phyloP scores from a whole-genome alignment of 164 flowering plant species.

The Umbilicus rupestris region DNA sequence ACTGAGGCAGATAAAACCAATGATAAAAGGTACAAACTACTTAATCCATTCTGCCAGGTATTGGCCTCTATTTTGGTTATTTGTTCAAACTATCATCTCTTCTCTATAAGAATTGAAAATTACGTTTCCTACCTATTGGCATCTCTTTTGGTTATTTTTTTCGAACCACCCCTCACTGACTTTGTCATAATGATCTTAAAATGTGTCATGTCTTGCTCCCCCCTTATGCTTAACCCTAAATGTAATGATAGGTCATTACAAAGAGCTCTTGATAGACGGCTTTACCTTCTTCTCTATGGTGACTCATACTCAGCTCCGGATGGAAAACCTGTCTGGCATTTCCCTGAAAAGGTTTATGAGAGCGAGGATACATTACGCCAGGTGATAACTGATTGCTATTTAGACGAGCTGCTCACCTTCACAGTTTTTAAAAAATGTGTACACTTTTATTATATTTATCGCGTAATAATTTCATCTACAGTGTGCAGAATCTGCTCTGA shows the following conservation, averaged over 20 bases:
- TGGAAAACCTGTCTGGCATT: constrained; percentile 83
- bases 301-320: constrained; percentile 38
- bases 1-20: constrained; percentile 89
- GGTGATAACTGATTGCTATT: constrained; percentile 27
- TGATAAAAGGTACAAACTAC: constrained; percentile 49
- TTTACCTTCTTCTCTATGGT: constrained; percentile 80
- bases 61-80: not conserved
- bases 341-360: constrained; percentile 85
- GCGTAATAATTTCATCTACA: constrained; percentile 20
- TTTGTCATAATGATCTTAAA: not conserved
- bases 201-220: not conserved
- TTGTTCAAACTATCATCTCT: not conserved
- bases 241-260: constrained; percentile 55
- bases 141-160: not conserved
- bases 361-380: constrained; percentile 74
- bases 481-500: constrained; percentile 95
- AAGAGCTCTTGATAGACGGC: constrained; percentile 85
- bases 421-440: not conserved
- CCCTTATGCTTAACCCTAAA: not conserved
- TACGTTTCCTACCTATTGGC: not conserved
- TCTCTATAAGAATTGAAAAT: not conserved
- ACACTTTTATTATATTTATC: constrained; percentile 4
- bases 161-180: too few species aligned
- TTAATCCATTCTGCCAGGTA: not conserved
- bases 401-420: not conserved